Evolutionary conservation across 2,329 filamentous ascomycete species (phyloP), one percentile per base, ranked within the genome.

Genomic region (Colletotrichum spaethianum): DNA sequence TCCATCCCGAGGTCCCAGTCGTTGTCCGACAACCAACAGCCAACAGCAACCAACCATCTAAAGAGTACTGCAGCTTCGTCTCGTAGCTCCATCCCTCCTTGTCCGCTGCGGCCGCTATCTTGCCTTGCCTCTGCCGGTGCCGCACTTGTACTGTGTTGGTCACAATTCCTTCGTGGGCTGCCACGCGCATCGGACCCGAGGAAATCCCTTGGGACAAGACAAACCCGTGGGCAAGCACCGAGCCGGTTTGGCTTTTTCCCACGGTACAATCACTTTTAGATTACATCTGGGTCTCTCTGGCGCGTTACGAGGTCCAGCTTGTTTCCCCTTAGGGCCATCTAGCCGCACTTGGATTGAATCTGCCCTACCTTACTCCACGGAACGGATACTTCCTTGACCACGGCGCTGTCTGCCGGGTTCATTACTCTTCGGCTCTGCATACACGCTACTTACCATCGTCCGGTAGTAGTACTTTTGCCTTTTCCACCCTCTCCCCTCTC

Each of bases 291-390:
- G 70, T 69, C 70, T 67, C 50, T 63, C 70, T 55, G 42, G 65
- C 31, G 42, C 59, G 59, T 59, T 72, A 69, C 70, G 65, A 72
- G 65, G 70, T 55, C 52, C 69, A 72, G 65, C 70, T 72, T 63
- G 70, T 57, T 68, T 64, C 60, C 53, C 59, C 57, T 72, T 60
- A 59, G 52, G 38, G 36, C 65, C 69, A 59, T 69, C 53, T 72
- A 69, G 69, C 69, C 69, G 26, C 46, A 69, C 59, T 69, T 46
- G 69, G 65, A 42, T 70, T 72, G 53, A 69, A 55, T 60, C 59
- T 72, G 70, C 70, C 70, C 70, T 69, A 69, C 60, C 65, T 72
- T 63, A 72, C 70, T 69, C 70, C 70, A 60, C 70, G 70, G 55
- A 72, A 72, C 65, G 53, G 70, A 63, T 50, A 72, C 59, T 69